Conservation (phyloP, 2,329 filamentous ascomycete species). For the Ophiocordyceps sinensis region DNA sequence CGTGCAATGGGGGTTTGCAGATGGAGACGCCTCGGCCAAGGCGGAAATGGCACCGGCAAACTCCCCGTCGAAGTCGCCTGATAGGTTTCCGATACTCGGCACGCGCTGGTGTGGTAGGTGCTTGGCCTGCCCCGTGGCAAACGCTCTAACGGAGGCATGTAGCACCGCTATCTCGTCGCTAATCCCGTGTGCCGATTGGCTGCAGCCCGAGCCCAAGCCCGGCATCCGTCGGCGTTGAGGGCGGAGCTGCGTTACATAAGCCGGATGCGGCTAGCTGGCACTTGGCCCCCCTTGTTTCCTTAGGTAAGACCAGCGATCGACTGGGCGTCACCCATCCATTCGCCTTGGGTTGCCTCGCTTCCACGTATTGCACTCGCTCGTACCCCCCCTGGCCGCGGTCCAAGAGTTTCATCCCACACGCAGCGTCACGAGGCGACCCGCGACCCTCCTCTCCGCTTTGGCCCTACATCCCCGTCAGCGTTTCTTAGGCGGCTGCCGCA, state of each 20-base stretch:
- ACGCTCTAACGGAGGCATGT: too few relatives aligned
- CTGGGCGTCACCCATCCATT: slow-evolving; percentile 9
- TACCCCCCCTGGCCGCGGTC: slow-evolving; percentile 4
- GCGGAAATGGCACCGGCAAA: too few relatives aligned
- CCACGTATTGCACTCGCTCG: slow-evolving; percentile 5
- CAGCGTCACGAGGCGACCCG: slow-evolving; percentile 3
- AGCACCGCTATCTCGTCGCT: too few relatives aligned
- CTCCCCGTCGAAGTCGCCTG: too few relatives aligned
- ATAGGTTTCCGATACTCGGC: too few relatives aligned
- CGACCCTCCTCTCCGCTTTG: slow-evolving; percentile 2
- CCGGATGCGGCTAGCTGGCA: background rate
- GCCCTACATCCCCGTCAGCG: background rate
- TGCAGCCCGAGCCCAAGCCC: background rate
- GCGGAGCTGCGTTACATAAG: background rate
- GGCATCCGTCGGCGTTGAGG: background rate
- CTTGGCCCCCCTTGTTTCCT: slow-evolving; percentile 3
- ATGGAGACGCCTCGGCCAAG: too few relatives aligned
- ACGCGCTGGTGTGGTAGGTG: too few relatives aligned
- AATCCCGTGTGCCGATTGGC: background rate
- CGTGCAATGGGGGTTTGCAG: too few relatives aligned
- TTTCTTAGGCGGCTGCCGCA: slow-evolving; percentile 2
- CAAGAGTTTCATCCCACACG: slow-evolving; percentile 4
- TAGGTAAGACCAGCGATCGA: slow-evolving; percentile 17
- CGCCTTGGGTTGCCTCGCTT: slow-evolving; percentile 7
- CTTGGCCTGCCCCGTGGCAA: too few relatives aligned